Evolutionary conservation across 2,329 filamentous ascomycete genomes (phyloP), one percentile per base, ranked within the genome.

Genomic region (Stenocarpella maydis): DNA sequence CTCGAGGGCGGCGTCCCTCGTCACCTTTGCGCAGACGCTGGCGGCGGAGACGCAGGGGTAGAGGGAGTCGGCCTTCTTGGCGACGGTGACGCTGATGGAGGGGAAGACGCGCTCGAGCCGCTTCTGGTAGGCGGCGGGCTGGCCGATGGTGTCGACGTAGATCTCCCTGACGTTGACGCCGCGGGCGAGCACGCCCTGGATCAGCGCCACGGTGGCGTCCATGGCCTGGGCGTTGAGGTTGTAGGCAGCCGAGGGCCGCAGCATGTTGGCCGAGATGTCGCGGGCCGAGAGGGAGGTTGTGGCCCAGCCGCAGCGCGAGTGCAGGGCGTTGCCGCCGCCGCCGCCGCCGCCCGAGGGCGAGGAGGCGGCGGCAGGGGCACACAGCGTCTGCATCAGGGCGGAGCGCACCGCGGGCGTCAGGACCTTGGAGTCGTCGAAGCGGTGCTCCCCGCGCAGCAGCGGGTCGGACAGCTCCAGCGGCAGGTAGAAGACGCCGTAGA

Each of bases 141-240:
- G 91, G 41, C 95, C 95, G 76, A 98, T 92, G 2, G 95, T 98
- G 81, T 99, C 95, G 77, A 99, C 95, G 79, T 94, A 99, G 64
- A 99, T 92, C 80, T 98, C 93, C 69, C 85, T 87, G 5, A 98
- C 85, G 78, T 97, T 94, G 72, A 98, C 92, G 43, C 93, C 93
- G 24, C 86, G 85, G 10, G 88, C 89, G 43, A 96, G 86, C 4
- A 97, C 92, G 43, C 90, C 90, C 67, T 89, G 85, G 76, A 98
- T 95, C 65, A 99, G 85, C 47, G 88, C 88, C 28, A 97, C 89
- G 0, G 95, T 98, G 4, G 95, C 93, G 79, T 97, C 95, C 89
- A 96, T 92, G 21, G 95, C 95, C 80, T 99, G 96, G 5, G 94
- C 94, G 78, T 99, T 99, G 73, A 99, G 88, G 78, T 99, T 99